Evolutionary conservation across 495 filamentous ascomycete genomes (phyloP).

Genomic region (Filosporella fistucella): DNA sequence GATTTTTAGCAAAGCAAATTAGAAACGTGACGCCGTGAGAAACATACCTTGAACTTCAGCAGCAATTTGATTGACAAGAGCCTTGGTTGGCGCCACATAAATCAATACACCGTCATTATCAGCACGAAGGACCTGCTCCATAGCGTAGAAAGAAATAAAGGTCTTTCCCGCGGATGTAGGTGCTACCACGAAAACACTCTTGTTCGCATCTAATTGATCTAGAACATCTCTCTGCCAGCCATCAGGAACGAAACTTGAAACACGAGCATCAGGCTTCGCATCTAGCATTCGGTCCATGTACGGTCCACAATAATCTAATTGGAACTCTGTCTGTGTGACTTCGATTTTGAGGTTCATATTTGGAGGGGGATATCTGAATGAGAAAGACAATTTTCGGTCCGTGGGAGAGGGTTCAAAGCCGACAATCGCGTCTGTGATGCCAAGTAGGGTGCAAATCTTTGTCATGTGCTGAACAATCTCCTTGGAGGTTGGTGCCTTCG

Average conservation of each 20-base stretch:
- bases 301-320: slow-evolving; percentile 58
- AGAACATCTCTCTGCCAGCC: slow-evolving; percentile 71
- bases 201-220: slow-evolving; percentile 63
- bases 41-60: slow-evolving; percentile 54
- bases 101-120: slow-evolving; percentile 66
- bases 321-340: slow-evolving; percentile 18
- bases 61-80: slow-evolving; percentile 78
- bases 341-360: slow-evolving; percentile 11
- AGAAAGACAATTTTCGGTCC: slow-evolving; percentile 22
- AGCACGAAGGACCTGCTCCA: slow-evolving; percentile 65
- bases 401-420: slow-evolving; percentile 4
- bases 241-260: slow-evolving; percentile 64
- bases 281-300: slow-evolving; percentile 72
- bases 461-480: slow-evolving; percentile 16
- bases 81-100: slow-evolving; percentile 79
- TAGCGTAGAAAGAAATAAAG: slow-evolving; percentile 69
- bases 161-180: slow-evolving; percentile 67
- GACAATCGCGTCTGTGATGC: slow-evolving; percentile 17
- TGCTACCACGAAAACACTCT: slow-evolving; percentile 69
- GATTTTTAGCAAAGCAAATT: slow-evolving; percentile 6
- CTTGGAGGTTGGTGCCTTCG: slow-evolving; percentile 13
- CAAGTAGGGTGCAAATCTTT: slow-evolving; percentile 18
- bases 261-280: slow-evolving; percentile 58
- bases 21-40: too few species aligned
- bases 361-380: slow-evolving; percentile 19